Evolutionary conservation across 345 rosid species (phyloP).

Genomic region (Camelina neglecta): DNA sequence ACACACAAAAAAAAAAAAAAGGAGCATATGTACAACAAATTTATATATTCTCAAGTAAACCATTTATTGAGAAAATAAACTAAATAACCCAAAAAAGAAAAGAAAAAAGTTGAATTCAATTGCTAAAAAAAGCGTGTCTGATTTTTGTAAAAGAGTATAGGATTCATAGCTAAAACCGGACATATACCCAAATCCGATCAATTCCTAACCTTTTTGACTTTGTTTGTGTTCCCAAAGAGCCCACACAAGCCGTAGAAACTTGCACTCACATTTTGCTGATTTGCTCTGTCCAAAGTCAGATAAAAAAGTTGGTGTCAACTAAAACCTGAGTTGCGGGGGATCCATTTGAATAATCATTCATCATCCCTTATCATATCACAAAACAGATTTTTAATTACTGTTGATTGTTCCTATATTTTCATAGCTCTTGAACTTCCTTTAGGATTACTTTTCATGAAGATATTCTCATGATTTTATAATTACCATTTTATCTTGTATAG

Average conservation of each 20-base stretch:
- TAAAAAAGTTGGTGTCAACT: background rate
- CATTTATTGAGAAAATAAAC: background rate
- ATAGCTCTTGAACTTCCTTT: background rate
- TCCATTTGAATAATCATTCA: background rate
- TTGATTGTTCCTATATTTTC: background rate
- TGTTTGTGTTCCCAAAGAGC: background rate
- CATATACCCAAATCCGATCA: background rate
- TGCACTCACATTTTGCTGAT: slow-evolving; percentile 9
- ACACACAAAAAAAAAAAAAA: too few species aligned
- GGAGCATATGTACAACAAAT: too few species aligned
- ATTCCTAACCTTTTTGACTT: background rate
- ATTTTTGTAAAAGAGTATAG: background rate
- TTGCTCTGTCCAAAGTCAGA: background rate
- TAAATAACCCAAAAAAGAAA: background rate
- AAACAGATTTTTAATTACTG: background rate
- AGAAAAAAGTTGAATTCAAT: background rate
- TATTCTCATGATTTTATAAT: background rate
- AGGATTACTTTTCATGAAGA: background rate
- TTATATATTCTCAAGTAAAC: background rate
- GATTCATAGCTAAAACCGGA: background rate
- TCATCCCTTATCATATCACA: background rate
- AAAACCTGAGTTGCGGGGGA: background rate
- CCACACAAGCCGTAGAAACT: background rate
- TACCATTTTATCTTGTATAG: background rate
- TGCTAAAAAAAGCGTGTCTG: background rate